A percentile compares a stretch with the other conserved stretches of the same genome.
These are phyloP conservation scores for Stentor coeruleus DNA, from an alignment of 73 alveolate species.

Conservation along the genomic window DNA sequence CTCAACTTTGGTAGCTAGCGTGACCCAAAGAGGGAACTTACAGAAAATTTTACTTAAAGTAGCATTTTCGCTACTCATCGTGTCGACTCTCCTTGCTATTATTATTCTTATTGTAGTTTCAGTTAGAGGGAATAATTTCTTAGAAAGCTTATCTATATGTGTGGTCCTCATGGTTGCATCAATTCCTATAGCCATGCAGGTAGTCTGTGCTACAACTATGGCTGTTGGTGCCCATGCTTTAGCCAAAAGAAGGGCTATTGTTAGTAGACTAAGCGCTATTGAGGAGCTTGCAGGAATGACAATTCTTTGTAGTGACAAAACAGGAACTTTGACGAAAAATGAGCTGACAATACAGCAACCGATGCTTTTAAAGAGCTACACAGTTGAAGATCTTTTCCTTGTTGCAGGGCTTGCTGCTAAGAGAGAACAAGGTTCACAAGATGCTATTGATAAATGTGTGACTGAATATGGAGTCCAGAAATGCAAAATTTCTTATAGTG, in stretches of 20 bases:
- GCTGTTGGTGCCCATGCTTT: slow-evolving; percentile 57
- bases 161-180: slow-evolving; percentile 31
- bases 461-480: neutral
- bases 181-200: slow-evolving; percentile 32
- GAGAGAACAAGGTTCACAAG: slow-evolving; percentile 7
- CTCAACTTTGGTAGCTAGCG: slow-evolving; percentile 22
- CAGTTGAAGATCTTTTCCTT: slow-evolving; percentile 5
- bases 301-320: slow-evolving; percentile 81
- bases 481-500: neutral
- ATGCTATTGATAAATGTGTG: slow-evolving; percentile 25
- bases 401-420: slow-evolving; percentile 31
- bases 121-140: slow-evolving; percentile 12
- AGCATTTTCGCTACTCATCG: neutral
- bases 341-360: slow-evolving; percentile 42
- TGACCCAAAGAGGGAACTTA: slow-evolving; percentile 21
- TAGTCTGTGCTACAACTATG: slow-evolving; percentile 31
- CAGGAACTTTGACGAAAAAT: slow-evolving; percentile 72
- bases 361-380: slow-evolving; percentile 10
- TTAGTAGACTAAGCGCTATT: slow-evolving; percentile 69
- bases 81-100: neutral
- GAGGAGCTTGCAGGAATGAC: slow-evolving; percentile 79
- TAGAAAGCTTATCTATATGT: slow-evolving; percentile 9
- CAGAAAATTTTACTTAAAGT: slow-evolving; percentile 21
- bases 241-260: slow-evolving; percentile 61
- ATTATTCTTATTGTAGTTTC: neutral